Percentiles rank a stretch among this genome's conserved stretches.
These are phyloP conservation scores for Nothophaeocryptopus gaeumannii DNA, from an alignment of 2,329 filamentous ascomycete species.

Conservation along the genomic window DNA sequence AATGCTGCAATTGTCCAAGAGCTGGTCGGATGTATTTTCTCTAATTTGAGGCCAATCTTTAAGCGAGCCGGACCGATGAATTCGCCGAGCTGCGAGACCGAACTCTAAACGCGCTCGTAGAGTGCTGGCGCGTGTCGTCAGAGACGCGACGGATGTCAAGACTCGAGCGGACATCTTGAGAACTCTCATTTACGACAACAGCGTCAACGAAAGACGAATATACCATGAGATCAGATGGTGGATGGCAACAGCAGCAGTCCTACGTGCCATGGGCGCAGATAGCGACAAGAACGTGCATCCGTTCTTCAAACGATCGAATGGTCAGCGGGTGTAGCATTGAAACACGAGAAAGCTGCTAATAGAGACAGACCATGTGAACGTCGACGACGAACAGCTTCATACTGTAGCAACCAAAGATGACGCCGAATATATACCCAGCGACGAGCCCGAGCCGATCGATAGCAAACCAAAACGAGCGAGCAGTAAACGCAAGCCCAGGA, in stretches of 20 bases:
- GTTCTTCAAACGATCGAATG: constrained; percentile 29
- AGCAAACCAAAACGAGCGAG: constrained; percentile 15
- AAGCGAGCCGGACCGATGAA: too few species aligned
- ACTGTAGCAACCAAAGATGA: neutral
- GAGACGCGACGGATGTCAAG: constrained; percentile 2
- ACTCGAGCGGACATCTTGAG: neutral
- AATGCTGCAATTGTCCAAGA: neutral
- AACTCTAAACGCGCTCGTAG: too few species aligned
- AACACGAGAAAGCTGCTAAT: constrained; percentile 1
- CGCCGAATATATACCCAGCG: neutral
- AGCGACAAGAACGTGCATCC: constrained; percentile 29
- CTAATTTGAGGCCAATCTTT: too few species aligned
- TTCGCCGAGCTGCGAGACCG: too few species aligned
- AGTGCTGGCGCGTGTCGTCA: neutral
- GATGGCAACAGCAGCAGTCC: constrained; percentile 25
- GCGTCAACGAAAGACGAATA: neutral
- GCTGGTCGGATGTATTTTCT: too few species aligned
- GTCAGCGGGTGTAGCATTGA: constrained; percentile 3
- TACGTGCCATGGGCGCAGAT: constrained; percentile 28
- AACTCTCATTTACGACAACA: neutral
- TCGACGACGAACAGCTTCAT: too few species aligned
- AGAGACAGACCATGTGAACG: neutral
- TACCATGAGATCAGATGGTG: constrained; percentile 2
- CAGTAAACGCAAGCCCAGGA: constrained; percentile 17
- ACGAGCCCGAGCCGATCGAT: neutral